phyloP scores from a whole-genome alignment of 148 eudicot genomes.

The Vaccinium myrtillus region DNA sequence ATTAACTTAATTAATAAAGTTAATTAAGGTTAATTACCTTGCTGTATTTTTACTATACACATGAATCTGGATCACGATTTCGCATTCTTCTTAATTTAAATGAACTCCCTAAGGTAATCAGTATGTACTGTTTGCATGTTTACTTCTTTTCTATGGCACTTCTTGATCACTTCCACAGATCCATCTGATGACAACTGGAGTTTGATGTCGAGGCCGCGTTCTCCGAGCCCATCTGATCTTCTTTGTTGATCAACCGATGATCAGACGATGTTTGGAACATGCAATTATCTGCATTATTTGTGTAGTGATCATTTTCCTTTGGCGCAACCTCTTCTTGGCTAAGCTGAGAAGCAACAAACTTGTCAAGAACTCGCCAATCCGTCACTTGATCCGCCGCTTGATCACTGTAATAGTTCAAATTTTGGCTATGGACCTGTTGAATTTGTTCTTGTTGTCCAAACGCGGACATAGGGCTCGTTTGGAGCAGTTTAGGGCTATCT shows the following conservation, averaged over 20 bases:
- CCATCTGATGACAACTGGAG: constrained; percentile 41
- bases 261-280: not conserved
- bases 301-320: constrained; percentile 23
- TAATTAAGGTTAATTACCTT: constrained; percentile 3
- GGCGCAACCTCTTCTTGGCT: constrained; percentile 54
- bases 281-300: constrained; percentile 12
- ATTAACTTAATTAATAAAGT: not conserved
- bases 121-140: constrained; percentile 17
- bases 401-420: constrained; percentile 18
- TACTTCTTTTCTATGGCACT: not conserved
- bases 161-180: constrained; percentile 44
- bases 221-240: constrained; percentile 26
- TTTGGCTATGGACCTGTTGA: constrained; percentile 27
- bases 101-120: not conserved
- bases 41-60: constrained; percentile 21
- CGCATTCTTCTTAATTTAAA: not conserved
- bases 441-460: constrained; percentile 22
- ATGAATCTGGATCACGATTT: constrained; percentile 5
- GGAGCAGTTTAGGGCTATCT: constrained; percentile 37
- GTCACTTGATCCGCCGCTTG: constrained; percentile 50
- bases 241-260: constrained; percentile 22
- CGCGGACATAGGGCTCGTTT: constrained; percentile 19
- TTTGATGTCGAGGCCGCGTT: constrained; percentile 35
- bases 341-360: constrained; percentile 81
- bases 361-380: constrained; percentile 81